phyloP scores from a whole-genome alignment of 495 filamentous ascomycete genomes.

The Aspergillus kassunensis region DNA sequence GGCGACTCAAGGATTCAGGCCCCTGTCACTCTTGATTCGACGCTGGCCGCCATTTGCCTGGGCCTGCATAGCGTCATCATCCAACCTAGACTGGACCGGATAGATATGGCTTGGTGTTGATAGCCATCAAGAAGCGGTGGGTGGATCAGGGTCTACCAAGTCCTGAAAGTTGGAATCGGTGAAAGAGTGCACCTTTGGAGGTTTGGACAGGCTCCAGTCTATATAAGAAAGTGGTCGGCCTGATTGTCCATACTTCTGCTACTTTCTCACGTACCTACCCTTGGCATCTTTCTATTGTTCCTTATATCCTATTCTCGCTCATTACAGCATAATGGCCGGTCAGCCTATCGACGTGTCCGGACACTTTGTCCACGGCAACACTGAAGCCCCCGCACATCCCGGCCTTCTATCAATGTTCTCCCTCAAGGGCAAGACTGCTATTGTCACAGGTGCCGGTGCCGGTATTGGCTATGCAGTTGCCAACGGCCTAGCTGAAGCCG shows the following conservation, averaged over 20 bases:
- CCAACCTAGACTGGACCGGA: constrained; percentile 5
- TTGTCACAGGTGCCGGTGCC: constrained; percentile 75
- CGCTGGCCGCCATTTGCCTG: constrained; percentile 6
- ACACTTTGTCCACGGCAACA: constrained; percentile 59
- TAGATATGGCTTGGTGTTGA: constrained; percentile 2
- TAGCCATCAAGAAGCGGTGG: not conserved
- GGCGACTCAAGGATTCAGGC: not conserved
- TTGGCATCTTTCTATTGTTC: not conserved
- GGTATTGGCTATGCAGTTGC: constrained; percentile 79
- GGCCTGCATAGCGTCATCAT: constrained; percentile 20
- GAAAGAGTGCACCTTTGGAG: not conserved
- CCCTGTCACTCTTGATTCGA: constrained; percentile 2
- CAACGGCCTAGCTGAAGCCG: constrained; percentile 74
- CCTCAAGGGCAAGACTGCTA: constrained; percentile 76
- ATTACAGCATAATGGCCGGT: constrained; percentile 27
- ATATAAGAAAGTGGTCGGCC: constrained; percentile 1
- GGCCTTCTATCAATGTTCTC: constrained; percentile 77
- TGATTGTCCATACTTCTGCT: not conserved
- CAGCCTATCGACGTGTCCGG: constrained; percentile 38
- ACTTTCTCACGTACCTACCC: not conserved
- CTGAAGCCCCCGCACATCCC: constrained; percentile 53
- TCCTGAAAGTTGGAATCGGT: constrained; percentile 5
- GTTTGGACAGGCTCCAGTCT: not conserved
- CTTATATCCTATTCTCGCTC: not conserved
- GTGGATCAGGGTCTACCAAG: not conserved